phyloP scores from a whole-genome alignment of 1,139 yeast species.

The Lizanozyma gosingica region DNA sequence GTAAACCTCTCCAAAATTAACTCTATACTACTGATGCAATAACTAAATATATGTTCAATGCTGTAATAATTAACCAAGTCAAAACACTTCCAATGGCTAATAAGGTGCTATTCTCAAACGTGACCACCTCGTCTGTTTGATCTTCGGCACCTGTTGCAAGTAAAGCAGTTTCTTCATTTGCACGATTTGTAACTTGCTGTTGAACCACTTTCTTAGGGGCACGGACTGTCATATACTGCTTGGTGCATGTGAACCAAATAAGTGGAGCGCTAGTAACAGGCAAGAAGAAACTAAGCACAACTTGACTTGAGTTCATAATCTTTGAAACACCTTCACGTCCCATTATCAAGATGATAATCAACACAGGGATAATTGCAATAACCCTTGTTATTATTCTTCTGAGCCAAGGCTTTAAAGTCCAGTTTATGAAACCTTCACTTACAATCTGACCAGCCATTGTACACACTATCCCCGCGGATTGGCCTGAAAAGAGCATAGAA shows the following conservation, averaged over 20 bases:
- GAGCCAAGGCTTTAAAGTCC: conserved; percentile 63
- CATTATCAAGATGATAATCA: conserved; percentile 50
- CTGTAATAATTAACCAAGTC: conserved; percentile 36
- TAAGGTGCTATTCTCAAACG: conserved; percentile 32
- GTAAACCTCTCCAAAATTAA: background rate
- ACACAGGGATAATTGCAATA: conserved; percentile 65
- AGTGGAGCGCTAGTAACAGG: conserved; percentile 75
- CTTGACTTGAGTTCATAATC: conserved; percentile 69
- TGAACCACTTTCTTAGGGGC: conserved; percentile 11
- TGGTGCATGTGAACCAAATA: conserved; percentile 57
- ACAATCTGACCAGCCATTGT: conserved; percentile 78
- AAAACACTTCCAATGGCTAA: conserved; percentile 24
- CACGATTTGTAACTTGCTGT: conserved; percentile 9
- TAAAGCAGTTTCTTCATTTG: conserved; percentile 7
- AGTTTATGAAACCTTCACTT: conserved; percentile 69
- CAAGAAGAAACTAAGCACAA: conserved; percentile 55
- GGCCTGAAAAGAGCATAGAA: conserved; percentile 69
- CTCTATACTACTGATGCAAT: conserved; percentile 16
- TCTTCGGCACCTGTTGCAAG: background rate
- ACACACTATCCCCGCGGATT: conserved; percentile 76
- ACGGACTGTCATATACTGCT: conserved; percentile 48
- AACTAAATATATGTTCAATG: conserved; percentile 33
- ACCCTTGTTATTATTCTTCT: conserved; percentile 64
- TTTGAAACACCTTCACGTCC: conserved; percentile 66
- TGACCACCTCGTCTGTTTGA: conserved; percentile 10